Conservation (phyloP, 805 yeast species). For the Nakazawaea pomicola region DNA sequence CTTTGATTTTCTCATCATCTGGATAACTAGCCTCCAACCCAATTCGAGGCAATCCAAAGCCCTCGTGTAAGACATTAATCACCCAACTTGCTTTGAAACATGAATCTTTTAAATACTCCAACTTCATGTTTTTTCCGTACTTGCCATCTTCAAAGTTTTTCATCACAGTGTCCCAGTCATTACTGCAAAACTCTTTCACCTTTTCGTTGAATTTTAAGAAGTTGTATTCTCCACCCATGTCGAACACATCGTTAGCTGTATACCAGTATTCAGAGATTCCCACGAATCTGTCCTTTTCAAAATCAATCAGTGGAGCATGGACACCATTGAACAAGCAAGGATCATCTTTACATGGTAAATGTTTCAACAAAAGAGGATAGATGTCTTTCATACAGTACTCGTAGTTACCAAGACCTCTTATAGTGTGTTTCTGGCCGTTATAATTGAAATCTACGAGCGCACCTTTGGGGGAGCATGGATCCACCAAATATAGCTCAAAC, state of each 20-base stretch:
- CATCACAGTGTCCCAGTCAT: slow-evolving; percentile 58
- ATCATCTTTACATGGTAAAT: slow-evolving; percentile 75
- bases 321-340: slow-evolving; percentile 95
- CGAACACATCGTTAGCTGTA: slow-evolving; percentile 87
- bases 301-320: slow-evolving; percentile 87
- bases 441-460: slow-evolving; percentile 42
- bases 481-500: slow-evolving; percentile 44
- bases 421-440: slow-evolving; percentile 41
- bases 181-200: slow-evolving; percentile 69
- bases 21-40: slow-evolving; percentile 41
- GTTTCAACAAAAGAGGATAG: slow-evolving; percentile 73
- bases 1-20: slow-evolving; percentile 21
- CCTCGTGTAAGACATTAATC: slow-evolving; percentile 82
- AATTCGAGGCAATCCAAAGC: slow-evolving; percentile 78
- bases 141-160: slow-evolving; percentile 46
- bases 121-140: slow-evolving; percentile 51
- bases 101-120: slow-evolving; percentile 60
- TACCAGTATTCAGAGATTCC: slow-evolving; percentile 98
- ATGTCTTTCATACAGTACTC: slow-evolving; percentile 65
- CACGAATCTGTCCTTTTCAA: slow-evolving; percentile 72
- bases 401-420: slow-evolving; percentile 76
- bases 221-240: slow-evolving; percentile 84
- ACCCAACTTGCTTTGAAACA: slow-evolving; percentile 98
- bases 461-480: slow-evolving; percentile 79
- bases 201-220: slow-evolving; percentile 61